Evolutionary conservation across 2,329 filamentous ascomycete species (phyloP), one percentile per base, ranked within the genome.

Genomic region (Fusarium xyrophilum): DNA sequence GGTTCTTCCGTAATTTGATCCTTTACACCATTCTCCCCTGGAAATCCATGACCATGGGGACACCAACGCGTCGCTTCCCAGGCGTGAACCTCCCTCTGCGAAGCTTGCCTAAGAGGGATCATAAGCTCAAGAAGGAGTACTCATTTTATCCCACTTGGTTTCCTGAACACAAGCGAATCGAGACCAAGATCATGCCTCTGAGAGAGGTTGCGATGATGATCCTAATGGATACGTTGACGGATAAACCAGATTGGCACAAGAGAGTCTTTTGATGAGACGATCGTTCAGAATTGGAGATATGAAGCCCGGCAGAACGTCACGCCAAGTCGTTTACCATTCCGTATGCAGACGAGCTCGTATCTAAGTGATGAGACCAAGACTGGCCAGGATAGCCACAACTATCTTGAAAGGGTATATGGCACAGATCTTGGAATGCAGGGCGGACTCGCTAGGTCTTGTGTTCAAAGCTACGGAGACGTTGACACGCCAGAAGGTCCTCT

Each of bases 151-250:
- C 57, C 5, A 48, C 48, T 21, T 36, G 57, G 5, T 60, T 43
- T 10, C 57, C 51, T 4, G 23, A 48, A 5, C 42, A 25, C 9
- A 3, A 4, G 0, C 4, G 15, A 3, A n/a, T 15, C 7, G 1
- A 13, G 8, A 43, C 52, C 6, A 8, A 4, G 2, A 27, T 65
- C 6, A 42, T 67, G 9, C 46, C 57, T 1, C 38, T 60, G 10
- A 68, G 65, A 28, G 68, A 71, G 43, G 57, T 67, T 9, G 61
- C 63, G 3, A 75, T 75, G 71, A 62, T 75, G 63, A 56, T 59
- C 12, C 40, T 74, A 5, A 75, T 75, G 66, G 66, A 75, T 35
- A 40, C 21, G 8, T 39, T 73, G 11, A 75, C 72, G 2, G 73
- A 75, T 21, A 73, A 75, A 27, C 65, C 67, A 14, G 62, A 69